Evolutionary conservation across 2,329 filamentous ascomycete species (phyloP).

Genomic region (Colletotrichum sp.): DNA sequence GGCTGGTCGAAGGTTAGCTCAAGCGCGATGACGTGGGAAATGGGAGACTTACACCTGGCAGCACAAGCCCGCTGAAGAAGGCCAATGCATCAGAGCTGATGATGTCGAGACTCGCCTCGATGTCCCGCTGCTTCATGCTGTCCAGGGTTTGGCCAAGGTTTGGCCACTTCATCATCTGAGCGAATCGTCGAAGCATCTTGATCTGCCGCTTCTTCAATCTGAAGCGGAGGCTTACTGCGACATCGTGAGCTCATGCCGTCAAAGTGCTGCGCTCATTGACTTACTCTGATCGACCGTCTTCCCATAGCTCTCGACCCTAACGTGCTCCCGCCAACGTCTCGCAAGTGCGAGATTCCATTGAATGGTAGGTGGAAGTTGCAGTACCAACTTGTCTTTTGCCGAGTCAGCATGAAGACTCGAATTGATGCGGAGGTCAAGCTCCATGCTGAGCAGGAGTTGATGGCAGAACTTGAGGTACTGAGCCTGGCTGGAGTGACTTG

Average conservation of each 20-base stretch:
- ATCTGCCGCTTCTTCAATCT: conserved; percentile 71
- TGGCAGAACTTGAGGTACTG: conserved; percentile 75
- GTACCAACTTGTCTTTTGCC: conserved; percentile 68
- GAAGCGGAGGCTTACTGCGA: conserved; percentile 64
- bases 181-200: conserved; percentile 72
- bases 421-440: conserved; percentile 74
- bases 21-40: not conserved
- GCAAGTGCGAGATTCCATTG: conserved; percentile 78
- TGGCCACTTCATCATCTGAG: conserved; percentile 78
- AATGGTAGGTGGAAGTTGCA: conserved; percentile 71
- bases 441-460: conserved; percentile 75
- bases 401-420: conserved; percentile 64
- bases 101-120: conserved; percentile 61
- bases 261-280: conserved; percentile 21
- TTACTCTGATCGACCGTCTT: conserved; percentile 55
- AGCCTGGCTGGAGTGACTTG: conserved; percentile 56
- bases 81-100: conserved; percentile 76
- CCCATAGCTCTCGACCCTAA: conserved; percentile 68
- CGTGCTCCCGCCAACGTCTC: conserved; percentile 73
- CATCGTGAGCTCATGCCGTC: not conserved
- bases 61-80: conserved; percentile 76
- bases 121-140: conserved; percentile 64
- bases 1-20: conserved; percentile 36
- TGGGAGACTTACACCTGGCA: conserved; percentile 64
- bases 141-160: conserved; percentile 71